Evolutionary conservation across 208 protist species (phyloP), one percentile per base, ranked within the genome.

Genomic region (Crithidia sp.): DNA sequence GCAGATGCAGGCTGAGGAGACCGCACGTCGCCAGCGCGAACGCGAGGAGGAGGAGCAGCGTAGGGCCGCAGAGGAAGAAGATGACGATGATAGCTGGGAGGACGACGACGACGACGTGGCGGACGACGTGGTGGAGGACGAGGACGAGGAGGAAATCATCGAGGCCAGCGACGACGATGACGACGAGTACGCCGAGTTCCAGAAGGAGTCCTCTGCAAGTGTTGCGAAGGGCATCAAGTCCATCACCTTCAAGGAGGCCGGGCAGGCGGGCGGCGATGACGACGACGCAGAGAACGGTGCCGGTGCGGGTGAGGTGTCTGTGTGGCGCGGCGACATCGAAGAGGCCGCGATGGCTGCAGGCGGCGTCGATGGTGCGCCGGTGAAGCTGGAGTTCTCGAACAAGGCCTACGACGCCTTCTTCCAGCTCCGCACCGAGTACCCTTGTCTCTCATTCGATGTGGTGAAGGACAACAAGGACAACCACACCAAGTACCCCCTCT

Each of bases 401-500:
- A 91, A 87, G 67, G 92, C 92, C 45, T 97, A 97, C 84, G 90
- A 97, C 75, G 87, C 87, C 67, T 97, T 97, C 74, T 91, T 95
- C 40, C 92, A 95, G 83, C 84, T 97, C 45, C 88, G 89, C 68
- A 94, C 86, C 52, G 90, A 97, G 83, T 97, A 93, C 61, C 92
- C 92, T 10, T 97, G 82, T 68, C 83, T 97, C 39, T 97, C 92
- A 41, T 97, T 97, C 70, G 90, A 95, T 50, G 70, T 97, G 2
- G 62, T 95, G 36, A 72, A 72, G 16, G 89, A 97, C 80, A 76
- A 69, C 16, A 85, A 93, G 52, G 78, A 83, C 39, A 76, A 84
- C 78, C 79, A 83, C 67, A 93, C 83, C 65, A 87, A 81, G 60
- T 99, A 97, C 79, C 98, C 98, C 9, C 85, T 98, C 47, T 96